These are phyloP conservation scores for Neurospora sp. DNA, from an alignment of 495 filamentous ascomycete genomes.

Conservation along the genomic window DNA sequence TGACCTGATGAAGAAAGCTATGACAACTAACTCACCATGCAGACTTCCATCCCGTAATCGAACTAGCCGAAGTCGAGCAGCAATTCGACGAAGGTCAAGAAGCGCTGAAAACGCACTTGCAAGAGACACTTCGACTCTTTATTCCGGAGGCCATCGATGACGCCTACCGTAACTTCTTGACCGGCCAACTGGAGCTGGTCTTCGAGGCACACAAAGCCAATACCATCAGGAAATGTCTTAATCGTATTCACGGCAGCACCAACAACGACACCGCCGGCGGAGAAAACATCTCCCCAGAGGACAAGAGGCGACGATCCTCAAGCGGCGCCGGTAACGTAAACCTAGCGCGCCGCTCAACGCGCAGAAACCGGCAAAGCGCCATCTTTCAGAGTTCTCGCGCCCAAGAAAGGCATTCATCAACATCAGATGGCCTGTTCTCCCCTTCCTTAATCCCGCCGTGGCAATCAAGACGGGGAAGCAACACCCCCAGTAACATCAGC, in stretches of 20 bases:
- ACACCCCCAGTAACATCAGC: background rate
- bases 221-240: conserved; percentile 10
- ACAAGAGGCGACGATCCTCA: background rate
- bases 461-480: background rate
- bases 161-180: conserved; percentile 16
- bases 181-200: conserved; percentile 19
- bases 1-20: too few species aligned
- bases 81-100: conserved; percentile 15
- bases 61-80: conserved; percentile 19
- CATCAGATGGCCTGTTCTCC: background rate
- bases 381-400: background rate
- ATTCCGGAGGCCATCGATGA: conserved; percentile 12
- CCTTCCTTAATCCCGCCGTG: background rate
- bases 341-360: background rate
- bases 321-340: background rate
- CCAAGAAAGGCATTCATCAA: background rate
- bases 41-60: conserved; percentile 18
- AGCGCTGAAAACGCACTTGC: conserved; percentile 12
- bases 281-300: background rate
- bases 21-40: background rate
- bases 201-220: conserved; percentile 20
- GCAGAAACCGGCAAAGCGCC: conserved; percentile 2
- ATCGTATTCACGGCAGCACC: background rate
- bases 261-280: background rate
- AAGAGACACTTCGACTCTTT: conserved; percentile 18